Base-by-base conservation (phyloP, 306 rosid species). In the Lathyrus oleraceus region DNA sequence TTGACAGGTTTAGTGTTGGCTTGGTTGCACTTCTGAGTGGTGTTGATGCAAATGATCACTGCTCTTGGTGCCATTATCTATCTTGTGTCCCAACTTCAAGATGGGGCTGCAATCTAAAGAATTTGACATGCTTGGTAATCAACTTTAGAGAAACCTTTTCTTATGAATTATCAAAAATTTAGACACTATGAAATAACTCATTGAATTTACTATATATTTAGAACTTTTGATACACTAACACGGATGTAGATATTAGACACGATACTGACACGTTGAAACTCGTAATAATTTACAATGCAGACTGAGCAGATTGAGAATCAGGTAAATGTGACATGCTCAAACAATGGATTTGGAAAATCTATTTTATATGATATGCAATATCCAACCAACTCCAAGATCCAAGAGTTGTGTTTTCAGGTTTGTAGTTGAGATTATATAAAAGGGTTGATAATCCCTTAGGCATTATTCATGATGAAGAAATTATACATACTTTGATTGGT, bases 41-140 rank as follows among this genome's bases (percentile, higher is more conserved):
- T 17, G 88, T 88, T 25, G 90, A 94, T 77, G 96, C 95, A 47
- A 94, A 94, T 73, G 84, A 89, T 27, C 95, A 90, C 82, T 90
- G 98, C 75, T 90, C 97, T 57, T 94, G 97, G 98, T 94, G 98
- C 78, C 98, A 94, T 77, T 90, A 94, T 77, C 71, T 94, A 73
- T 85, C 97, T 40, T 94, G 98, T 72, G 83, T 94, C 71, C 98
- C 98, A 61, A 94, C 97, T 78, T 94, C 97, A 40, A 94, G 20
- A 77, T 94, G 98, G 98, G 90, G 88, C 85, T 94, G 98, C 83
- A 69, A 82, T 19, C 67, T 89, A 28, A 77, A 86, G 60, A 75
- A 2, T 7, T 3, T 91, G 40, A 81, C 85, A 71, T 94, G 98
- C 79, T 20, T 32, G 79, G 98, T 94, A 81, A 83, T 81, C 35